Base-by-base conservation (phyloP, 2,329 filamentous ascomycete species). In the Penicillium sp. region DNA sequence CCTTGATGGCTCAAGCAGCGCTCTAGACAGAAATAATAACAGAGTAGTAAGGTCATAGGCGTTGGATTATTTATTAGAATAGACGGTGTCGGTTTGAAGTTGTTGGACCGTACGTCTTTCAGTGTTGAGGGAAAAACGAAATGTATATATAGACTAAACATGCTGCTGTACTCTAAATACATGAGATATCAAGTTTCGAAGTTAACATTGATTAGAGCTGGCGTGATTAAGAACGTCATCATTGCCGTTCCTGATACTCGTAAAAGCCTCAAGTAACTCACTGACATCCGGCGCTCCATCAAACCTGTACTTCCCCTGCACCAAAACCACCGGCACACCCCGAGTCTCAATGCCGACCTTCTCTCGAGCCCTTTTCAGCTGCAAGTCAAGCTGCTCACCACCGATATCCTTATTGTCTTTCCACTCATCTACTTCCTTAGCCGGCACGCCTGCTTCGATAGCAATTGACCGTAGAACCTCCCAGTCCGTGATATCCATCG, bases 1-100 rank as follows among this genome's bases (percentile, higher is more conserved):
- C 63, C 28, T n/a, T 64, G 42, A 64, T 63, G 53, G 62, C 62
- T 9, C 60, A 62, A 24, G 58, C 58, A 20, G 61, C 60, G 18
- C 28, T 47, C 26, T 23, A 57, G 33, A 54, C 43, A 30, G 55
- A 52, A 40, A 55, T 26, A 24, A 38, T 11, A 28, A 21, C 14
- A 33, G 42, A 52, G 23, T 23, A 47, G 20, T 40, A 40, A 26
- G 51, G 3, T n/a, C 7, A 38, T n/a, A 38, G 7, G 18, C 18
- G 18, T 35, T 35, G 9, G 8, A 30, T 30, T 11, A 11, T 35
- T 3, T 35, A 35, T 16, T 35, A 35, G 30, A 35, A 35, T 16
- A 35, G 30, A 14, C 12, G 5, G 8, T 14, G 11, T 35, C 30
- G 5, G 30, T 35, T 35, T 35, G 30, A 14, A 14, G 30, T 14